Evolutionary conservation across 208 protist species (phyloP), one percentile per base, ranked within the genome.

Genomic region (Herpetomonas samuelpessoai): DNA sequence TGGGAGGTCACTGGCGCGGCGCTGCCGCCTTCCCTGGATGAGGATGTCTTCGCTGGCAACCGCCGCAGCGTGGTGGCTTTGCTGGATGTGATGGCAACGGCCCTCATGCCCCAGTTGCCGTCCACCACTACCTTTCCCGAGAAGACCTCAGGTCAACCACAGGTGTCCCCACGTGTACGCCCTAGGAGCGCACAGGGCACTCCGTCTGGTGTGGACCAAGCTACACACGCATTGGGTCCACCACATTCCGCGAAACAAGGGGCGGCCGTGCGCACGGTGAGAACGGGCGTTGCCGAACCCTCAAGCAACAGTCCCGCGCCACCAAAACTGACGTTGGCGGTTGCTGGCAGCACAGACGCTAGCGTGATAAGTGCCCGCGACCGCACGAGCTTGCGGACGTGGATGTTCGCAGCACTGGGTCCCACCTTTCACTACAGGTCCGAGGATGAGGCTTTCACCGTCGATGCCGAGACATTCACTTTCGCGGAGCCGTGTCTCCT

Each of bases 401-500:
- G 87, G 87, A 56, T 93, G 48, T 30, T 57, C 25, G 35, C 25
- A 2, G 58, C 68, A 44, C 68, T 93, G 18, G 83, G 83, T 6
- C 27, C 57, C 10, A 62, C 68, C 6, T 82, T 79, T 50, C 54
- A 41, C n/a, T 84, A 89, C 72, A 62, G 51, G 14, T 72, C 83
- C 31, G 71, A 75, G 25, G 83, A 91, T 61, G 49, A 48, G 12
- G 71, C 58, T 31, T 85, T 85, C 53, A 54, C 64, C 0, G 69
- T 70, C 41, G 66, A 60, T 51, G 31, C 48, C 27, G 16, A n/a
- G 22, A 54, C 39, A 6, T 44, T 38, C 29, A 29, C 39, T 9
- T 12, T 61, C 27, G 50, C 29, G 16, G 51, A 72, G 12, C 73
- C 64, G 7, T 83, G 69, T 51, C 31, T 79, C 12, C 1, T 83